Base-by-base conservation (phyloP, 352 stramenopile species). In the Phytophthora nicotianae region DNA sequence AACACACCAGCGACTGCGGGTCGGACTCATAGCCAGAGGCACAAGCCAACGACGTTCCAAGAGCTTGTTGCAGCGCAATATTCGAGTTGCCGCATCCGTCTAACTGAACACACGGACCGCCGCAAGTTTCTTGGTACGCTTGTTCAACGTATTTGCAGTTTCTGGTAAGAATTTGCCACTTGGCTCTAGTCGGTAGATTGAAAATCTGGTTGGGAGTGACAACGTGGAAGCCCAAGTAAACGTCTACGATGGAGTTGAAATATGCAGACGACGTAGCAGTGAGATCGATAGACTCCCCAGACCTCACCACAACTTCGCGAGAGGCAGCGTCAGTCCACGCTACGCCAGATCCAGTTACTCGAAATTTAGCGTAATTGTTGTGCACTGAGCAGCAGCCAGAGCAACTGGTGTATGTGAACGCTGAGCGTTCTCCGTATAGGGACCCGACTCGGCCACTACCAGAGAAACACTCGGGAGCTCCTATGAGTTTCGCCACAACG, bases 141-240 rank as follows among this genome's bases (percentile, higher is more conserved):
- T 55, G 55, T 42, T 91, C 74, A 2, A 48, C 29, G 50, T 85
- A 88, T 23, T 78, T 37, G 35, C 85, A 93, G 47, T 58, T 66
- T 43, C 85, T 77, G 19, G 85, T 93, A 52, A 75, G 54, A 11
- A 93, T 83, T 43, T 58, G 77, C 85, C 85, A 93, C 50, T 75
- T 64, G 3, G 80, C 69, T 27, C 70, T 70, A 21, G 33, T 59
- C 3, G 68, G 61, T 13, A 93, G 68, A 40, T 91, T 72, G 0
- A 91, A 9, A 50, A 91, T 77, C n/a, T 81, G 76, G 60, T 91
- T 93, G 3, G 81, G 56, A 0, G 82, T 90, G 29, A 90, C 70
- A 13, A 90, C 67, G 41, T 93, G 85, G 59, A 93, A 93, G 20
- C 63, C 81, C 4, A 93, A 4, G 59, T 86, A 89, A 5, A 91